Evolutionary conservation across 2,329 filamentous ascomycete genomes (phyloP), one percentile per base, ranked within the genome.

Genomic region (Cladosporium colombiae): DNA sequence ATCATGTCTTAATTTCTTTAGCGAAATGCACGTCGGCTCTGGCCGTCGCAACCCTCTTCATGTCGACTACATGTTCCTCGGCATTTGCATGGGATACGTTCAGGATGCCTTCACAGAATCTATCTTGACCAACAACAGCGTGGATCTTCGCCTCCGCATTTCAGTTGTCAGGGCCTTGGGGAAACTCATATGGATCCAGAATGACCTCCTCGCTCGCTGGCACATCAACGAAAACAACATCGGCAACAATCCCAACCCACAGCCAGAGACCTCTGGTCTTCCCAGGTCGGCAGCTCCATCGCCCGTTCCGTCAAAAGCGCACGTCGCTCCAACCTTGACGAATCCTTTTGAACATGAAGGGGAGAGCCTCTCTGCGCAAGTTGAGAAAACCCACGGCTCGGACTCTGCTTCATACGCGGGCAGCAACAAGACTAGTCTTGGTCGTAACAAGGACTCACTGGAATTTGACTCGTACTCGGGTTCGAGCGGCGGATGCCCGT

Each of bases 171-270:
- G 89, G 75, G 91, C 91, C 0, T 81, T 94, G 25, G 87, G 87
- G 68, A 94, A 95, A 77, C 88, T 94, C 29, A 89, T 94, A 69
- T 94, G 91, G 91, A 93, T 94, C 70, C 91, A 94, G 78, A 94
- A 94, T 74, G 91, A 94, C 76, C 82, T 94, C 33, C 91, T 94
- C 76, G 89, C 91, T n/a, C 91, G 90, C 76, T 93, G 90, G 89
- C 91, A 92, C 52, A 60, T 68, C 44, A 37, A 58, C 62, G 62
- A 65, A 27, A 53, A 63, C 10, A 63, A 11, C 37, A 55, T 63
- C 4, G 61, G 61, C 35, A 16, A 13, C 11, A 53, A 44, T 23
- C 50, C 61, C 5, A 56, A 56, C n/a, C 50, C 61, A 10, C 56
- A 59, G 14, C 33, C 37, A 21, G 31, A 59, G 16, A 52, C 59